phyloP scores from a whole-genome alignment of 2,329 filamentous ascomycete genomes.

The Penicillium sp. region DNA sequence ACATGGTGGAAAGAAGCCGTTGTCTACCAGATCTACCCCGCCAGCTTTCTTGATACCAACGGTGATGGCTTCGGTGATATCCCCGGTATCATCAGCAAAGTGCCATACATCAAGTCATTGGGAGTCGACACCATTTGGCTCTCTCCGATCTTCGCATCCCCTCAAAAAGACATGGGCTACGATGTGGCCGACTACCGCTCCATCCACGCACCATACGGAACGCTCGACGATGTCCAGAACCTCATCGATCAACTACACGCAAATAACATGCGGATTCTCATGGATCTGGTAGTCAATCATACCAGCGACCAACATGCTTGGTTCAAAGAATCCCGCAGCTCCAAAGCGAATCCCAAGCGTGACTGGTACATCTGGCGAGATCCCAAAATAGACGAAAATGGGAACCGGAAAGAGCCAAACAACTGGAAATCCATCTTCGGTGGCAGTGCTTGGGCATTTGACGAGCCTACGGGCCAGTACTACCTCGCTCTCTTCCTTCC shows the following conservation, averaged over 20 bases:
- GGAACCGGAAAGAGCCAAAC: conserved; percentile 66
- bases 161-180: conserved; percentile 67
- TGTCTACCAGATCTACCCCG: conserved; percentile 30
- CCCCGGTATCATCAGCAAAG: conserved; percentile 63
- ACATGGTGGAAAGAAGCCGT: conserved; percentile 39
- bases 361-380: conserved; percentile 63
- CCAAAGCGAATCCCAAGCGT: conserved; percentile 59
- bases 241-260: conserved; percentile 59
- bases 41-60: conserved; percentile 52
- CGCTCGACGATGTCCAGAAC: conserved; percentile 26
- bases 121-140: conserved; percentile 68
- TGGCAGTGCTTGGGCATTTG: conserved; percentile 54
- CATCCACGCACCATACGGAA: conserved; percentile 64
- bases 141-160: conserved; percentile 65
- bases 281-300: conserved; percentile 74
- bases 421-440: conserved; percentile 67
- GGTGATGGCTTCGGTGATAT: conserved; percentile 63
- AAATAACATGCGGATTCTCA: conserved; percentile 64
- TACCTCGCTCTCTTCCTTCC: conserved; percentile 36
- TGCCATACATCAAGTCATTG: conserved; percentile 59
- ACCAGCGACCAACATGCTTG: conserved; percentile 51
- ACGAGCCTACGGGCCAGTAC: conserved; percentile 67
- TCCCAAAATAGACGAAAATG: conserved; percentile 48
- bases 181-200: conserved; percentile 66
- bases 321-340: conserved; percentile 64